phyloP scores from a whole-genome alignment of 495 filamentous ascomycete species.

The Tuber aestivum region DNA sequence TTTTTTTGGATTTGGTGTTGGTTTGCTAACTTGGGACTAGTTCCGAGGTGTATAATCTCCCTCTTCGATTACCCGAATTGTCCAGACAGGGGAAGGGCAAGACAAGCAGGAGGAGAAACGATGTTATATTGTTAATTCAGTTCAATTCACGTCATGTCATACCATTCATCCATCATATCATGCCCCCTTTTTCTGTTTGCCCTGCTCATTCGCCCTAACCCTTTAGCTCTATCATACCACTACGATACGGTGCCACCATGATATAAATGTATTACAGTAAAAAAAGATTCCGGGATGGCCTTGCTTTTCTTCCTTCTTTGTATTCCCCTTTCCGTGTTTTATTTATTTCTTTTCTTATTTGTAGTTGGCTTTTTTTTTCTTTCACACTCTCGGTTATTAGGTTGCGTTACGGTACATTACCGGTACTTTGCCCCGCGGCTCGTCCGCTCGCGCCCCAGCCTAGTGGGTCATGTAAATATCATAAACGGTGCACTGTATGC shows the following conservation, averaged over 20 bases:
- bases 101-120: not conserved
- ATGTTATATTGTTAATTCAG: not conserved
- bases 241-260: not conserved
- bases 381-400: slow-evolving; percentile 2
- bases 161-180: not conserved
- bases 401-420: not conserved
- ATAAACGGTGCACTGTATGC: not conserved
- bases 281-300: slow-evolving; percentile 3
- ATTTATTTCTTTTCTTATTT: not conserved
- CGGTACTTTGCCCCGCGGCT: not conserved
- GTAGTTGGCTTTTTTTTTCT: not conserved
- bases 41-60: slow-evolving; percentile 44
- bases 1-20: not conserved
- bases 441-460: not conserved
- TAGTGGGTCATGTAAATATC: not conserved
- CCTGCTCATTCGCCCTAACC: not conserved
- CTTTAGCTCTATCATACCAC: not conserved
- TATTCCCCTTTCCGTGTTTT: not conserved
- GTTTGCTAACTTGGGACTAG: slow-evolving; percentile 27
- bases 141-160: not conserved
- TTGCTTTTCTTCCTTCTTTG: not conserved
- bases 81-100: not conserved
- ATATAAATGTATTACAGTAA: not conserved
- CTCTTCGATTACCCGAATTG: not conserved
- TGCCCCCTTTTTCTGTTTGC: not conserved